These are phyloP conservation scores for Microsporum canis DNA, from an alignment of 2,329 filamentous ascomycete species.

Conservation along the genomic window DNA sequence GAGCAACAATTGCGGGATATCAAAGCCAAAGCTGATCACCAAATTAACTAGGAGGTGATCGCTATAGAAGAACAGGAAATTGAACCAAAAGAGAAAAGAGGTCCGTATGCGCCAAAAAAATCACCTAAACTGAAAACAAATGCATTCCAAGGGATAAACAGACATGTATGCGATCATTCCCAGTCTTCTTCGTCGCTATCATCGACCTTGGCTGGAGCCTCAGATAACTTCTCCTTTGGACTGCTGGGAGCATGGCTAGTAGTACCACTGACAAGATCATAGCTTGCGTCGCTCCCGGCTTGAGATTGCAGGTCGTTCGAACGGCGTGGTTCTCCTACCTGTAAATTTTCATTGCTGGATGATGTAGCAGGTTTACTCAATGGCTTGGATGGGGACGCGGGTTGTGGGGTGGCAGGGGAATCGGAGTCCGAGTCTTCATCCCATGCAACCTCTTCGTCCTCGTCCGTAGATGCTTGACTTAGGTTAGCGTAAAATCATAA, in stretches of 20 bases:
- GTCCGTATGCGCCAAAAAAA: neutral
- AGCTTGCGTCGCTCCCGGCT: slow-evolving; percentile 87
- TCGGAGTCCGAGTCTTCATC: slow-evolving; percentile 52
- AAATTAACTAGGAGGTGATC: neutral
- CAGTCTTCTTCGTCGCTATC: slow-evolving; percentile 64
- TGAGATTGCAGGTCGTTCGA: slow-evolving; percentile 86
- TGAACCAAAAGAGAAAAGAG: neutral
- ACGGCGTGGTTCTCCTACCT: slow-evolving; percentile 52
- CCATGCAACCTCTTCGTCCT: slow-evolving; percentile 58
- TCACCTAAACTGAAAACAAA: neutral
- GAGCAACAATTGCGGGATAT: neutral
- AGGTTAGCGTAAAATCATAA: neutral
- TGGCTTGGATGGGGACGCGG: slow-evolving; percentile 18
- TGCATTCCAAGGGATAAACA: neutral
- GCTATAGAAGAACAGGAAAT: neutral
- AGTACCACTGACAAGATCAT: slow-evolving; percentile 78
- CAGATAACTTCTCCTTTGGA: slow-evolving; percentile 43
- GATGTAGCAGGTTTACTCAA: slow-evolving; percentile 18
- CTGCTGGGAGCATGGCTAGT: slow-evolving; percentile 65
- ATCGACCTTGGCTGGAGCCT: slow-evolving; percentile 37
- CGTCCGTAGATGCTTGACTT: slow-evolving; percentile 32
- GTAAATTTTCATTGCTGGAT: slow-evolving; percentile 39
- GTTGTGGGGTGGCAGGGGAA: slow-evolving; percentile 33
- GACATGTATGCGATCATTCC: slow-evolving; percentile 45
- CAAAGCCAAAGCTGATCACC: neutral